Evolutionary conservation across 1,284 basidiomycete species (phyloP).

Genomic region (Marasmius oreades): DNA sequence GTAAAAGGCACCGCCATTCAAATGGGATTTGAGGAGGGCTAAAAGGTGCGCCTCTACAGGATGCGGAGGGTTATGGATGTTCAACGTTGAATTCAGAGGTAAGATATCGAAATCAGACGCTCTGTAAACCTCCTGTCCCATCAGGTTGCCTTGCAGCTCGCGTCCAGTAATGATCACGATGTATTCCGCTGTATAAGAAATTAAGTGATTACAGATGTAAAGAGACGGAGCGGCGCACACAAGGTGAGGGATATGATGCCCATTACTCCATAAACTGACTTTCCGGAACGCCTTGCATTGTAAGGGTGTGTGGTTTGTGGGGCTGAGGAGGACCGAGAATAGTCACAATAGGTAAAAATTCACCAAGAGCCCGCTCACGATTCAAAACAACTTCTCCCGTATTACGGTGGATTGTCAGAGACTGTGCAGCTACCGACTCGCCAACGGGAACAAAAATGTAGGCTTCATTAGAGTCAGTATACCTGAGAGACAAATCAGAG

Average conservation of each 20-base stretch:
- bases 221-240: slow-evolving; percentile 49
- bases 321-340: slow-evolving; percentile 33
- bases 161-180: slow-evolving; percentile 87
- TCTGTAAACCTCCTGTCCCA: slow-evolving; percentile 84
- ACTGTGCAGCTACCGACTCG: slow-evolving; percentile 57
- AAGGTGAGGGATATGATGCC: slow-evolving; percentile 85
- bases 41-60: slow-evolving; percentile 88
- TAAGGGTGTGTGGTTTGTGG: slow-evolving; percentile 51
- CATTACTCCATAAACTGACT: slow-evolving; percentile 78
- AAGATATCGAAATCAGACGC: slow-evolving; percentile 92
- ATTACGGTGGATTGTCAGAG: slow-evolving; percentile 65
- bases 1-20: slow-evolving; percentile 78
- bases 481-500: slow-evolving; percentile 38
- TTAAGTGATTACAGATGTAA: slow-evolving; percentile 9
- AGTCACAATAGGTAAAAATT: slow-evolving; percentile 8
- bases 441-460: slow-evolving; percentile 69
- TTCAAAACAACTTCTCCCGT: slow-evolving; percentile 73
- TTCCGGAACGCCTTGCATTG: slow-evolving; percentile 53
- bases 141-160: slow-evolving; percentile 74
- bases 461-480: slow-evolving; percentile 64
- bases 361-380: slow-evolving; percentile 38
- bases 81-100: slow-evolving; percentile 72
- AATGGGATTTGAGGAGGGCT: slow-evolving; percentile 82
- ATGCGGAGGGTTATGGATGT: slow-evolving; percentile 66
- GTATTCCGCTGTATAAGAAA: slow-evolving; percentile 75